phyloP scores from a whole-genome alignment of 2,329 filamentous ascomycete species.

The Pestalotiopsis fici region DNA sequence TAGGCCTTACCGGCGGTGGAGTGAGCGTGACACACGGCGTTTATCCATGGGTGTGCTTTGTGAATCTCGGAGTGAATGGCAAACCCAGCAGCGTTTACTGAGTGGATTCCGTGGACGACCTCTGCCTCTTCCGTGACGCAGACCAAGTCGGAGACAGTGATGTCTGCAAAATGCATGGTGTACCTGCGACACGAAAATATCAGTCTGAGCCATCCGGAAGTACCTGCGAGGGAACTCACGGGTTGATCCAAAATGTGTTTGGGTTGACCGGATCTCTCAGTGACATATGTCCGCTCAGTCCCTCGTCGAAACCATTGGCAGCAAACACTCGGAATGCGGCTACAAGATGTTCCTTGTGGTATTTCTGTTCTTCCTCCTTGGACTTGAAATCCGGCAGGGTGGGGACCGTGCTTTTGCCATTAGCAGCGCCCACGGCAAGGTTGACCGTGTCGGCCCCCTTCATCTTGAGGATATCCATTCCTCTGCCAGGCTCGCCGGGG shows the following conservation, averaged over 20 bases:
- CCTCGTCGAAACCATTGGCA: conserved; percentile 58
- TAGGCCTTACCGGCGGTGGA: conserved; percentile 57
- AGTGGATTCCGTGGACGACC: conserved; percentile 59
- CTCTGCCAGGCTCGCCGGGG: background rate
- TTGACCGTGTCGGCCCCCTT: background rate
- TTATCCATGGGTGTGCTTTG: conserved; percentile 55
- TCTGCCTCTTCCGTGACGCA: conserved; percentile 60
- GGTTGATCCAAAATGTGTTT: conserved; percentile 67
- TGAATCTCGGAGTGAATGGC: conserved; percentile 59
- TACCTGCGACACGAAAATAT: conserved; percentile 30
- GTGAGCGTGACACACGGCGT: conserved; percentile 60
- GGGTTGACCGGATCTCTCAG: conserved; percentile 55
- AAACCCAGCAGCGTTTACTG: conserved; percentile 62
- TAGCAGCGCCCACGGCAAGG: background rate
- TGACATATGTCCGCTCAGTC: conserved; percentile 61
- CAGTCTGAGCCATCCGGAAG: background rate
- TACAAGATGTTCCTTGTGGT: conserved; percentile 46
- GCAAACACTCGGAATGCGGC: conserved; percentile 61
- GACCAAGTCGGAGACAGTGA: conserved; percentile 64
- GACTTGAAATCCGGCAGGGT: background rate
- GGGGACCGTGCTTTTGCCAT: background rate
- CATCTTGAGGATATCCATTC: background rate
- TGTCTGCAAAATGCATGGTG: conserved; percentile 60
- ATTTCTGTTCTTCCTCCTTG: conserved; percentile 11
- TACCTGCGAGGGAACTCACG: conserved; percentile 21